A percentile compares a stretch with the other conserved stretches of the same genome.
Conservation (phyloP, 2,329 filamentous ascomycete species). For the Trichoderma asperellum region DNA sequence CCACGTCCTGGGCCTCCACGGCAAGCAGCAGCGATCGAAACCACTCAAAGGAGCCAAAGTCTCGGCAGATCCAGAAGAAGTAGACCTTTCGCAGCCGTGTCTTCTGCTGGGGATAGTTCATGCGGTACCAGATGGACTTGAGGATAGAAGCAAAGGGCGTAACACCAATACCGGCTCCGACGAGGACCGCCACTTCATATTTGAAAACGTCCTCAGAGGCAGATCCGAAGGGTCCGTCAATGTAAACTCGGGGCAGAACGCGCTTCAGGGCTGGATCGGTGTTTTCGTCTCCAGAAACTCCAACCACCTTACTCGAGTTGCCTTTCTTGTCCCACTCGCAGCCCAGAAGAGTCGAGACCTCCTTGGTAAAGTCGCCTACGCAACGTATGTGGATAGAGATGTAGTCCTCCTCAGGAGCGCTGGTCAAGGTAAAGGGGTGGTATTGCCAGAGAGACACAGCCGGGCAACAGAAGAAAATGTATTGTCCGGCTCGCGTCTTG, state of each 20-base stretch:
- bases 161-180: slow-evolving; percentile 81
- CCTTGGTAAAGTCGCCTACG: slow-evolving; percentile 79
- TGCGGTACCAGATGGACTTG: slow-evolving; percentile 91
- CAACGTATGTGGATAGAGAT: slow-evolving; percentile 85
- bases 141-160: slow-evolving; percentile 87
- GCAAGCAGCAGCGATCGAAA: slow-evolving; percentile 82
- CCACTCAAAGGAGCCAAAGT: slow-evolving; percentile 89
- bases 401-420: slow-evolving; percentile 86
- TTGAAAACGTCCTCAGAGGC: slow-evolving; percentile 90
- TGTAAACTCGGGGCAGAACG: slow-evolving; percentile 77
- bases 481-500: slow-evolving; percentile 79
- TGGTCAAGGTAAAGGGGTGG: slow-evolving; percentile 84
- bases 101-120: slow-evolving; percentile 83
- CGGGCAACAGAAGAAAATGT: slow-evolving; percentile 87
- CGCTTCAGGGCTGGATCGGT: slow-evolving; percentile 73
- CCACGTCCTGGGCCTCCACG: slow-evolving; percentile 83
- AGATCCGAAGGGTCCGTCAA: slow-evolving; percentile 84
- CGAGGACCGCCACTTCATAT: slow-evolving; percentile 78
- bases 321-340: slow-evolving; percentile 68
- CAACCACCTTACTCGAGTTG: slow-evolving; percentile 68
- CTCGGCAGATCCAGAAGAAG: slow-evolving; percentile 91
- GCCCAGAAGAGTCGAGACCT: slow-evolving; percentile 70
- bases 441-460: slow-evolving; percentile 88
- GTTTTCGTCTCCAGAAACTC: slow-evolving; percentile 63
- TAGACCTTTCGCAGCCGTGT: slow-evolving; percentile 83